Percentiles rank a stretch among this genome's conserved stretches.
phyloP scores from a whole-genome alignment of 257 asterid genomes.

The Forsythia viridissima region DNA sequence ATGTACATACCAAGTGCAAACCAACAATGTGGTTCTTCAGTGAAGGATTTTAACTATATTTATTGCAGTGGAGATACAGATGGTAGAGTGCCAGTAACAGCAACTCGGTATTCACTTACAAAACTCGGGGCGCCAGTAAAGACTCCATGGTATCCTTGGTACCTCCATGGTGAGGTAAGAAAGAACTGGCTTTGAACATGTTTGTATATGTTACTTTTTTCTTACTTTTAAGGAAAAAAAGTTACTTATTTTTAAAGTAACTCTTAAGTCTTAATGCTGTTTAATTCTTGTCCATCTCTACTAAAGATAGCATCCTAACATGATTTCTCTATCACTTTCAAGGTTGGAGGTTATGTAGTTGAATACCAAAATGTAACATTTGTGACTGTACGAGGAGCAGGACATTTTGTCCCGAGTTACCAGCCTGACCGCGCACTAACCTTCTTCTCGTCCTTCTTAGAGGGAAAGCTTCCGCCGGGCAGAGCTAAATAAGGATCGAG shows the following conservation, averaged over 20 bases:
- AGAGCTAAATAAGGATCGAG: background rate
- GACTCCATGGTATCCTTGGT: slow-evolving; percentile 53
- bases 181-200: background rate
- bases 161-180: slow-evolving; percentile 38
- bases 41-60: background rate
- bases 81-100: slow-evolving; percentile 36
- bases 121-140: slow-evolving; percentile 33
- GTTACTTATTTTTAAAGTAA: background rate
- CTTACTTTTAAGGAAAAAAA: background rate
- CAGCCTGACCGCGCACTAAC: slow-evolving; percentile 35
- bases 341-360: slow-evolving; percentile 43
- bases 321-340: background rate
- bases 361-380: slow-evolving; percentile 39
- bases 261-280: background rate
- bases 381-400: slow-evolving; percentile 39
- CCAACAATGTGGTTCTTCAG: background rate
- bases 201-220: background rate
- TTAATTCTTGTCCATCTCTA: no score
- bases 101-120: slow-evolving; percentile 36
- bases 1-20: background rate
- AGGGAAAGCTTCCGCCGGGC: slow-evolving; percentile 31
- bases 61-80: slow-evolving; percentile 52
- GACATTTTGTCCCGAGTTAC: slow-evolving; percentile 42
- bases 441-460: slow-evolving; percentile 32
- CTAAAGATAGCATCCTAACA: background rate